These are phyloP conservation scores for Angophora floribunda DNA, from an alignment of 345 rosid species.

Conservation along the genomic window DNA sequence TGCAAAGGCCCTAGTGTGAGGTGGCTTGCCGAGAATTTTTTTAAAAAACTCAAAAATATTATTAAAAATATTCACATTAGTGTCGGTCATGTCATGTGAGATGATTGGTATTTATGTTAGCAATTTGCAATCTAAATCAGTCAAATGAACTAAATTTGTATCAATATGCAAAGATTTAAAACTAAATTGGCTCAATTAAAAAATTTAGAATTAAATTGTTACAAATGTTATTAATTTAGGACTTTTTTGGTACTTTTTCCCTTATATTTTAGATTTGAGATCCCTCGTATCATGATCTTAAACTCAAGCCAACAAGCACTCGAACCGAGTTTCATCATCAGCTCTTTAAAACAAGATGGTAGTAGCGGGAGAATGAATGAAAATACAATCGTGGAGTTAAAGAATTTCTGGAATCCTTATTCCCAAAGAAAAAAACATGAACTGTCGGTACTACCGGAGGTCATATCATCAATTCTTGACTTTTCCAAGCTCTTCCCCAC, in stretches of 20 bases:
- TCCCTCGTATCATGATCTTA: background rate
- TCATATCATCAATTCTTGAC: background rate
- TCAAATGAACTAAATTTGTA: accelerated
- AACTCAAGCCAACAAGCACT: background rate
- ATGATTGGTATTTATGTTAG: no score
- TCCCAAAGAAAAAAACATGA: background rate
- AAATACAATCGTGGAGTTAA: background rate
- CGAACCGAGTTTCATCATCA: background rate
- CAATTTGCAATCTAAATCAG: accelerated
- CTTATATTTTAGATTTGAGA: background rate
- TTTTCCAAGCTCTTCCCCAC: background rate
- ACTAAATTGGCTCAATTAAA: no score
- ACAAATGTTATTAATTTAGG: no score
- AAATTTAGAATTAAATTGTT: no score
- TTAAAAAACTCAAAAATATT: no score
- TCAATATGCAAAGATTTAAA: background rate
- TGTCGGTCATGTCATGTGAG: accelerated
- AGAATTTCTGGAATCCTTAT: background rate
- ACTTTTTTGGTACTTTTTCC: no score
- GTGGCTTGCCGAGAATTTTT: no score
- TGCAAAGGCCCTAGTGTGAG: no score
- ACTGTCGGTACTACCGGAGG: background rate
- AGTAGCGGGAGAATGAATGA: background rate
- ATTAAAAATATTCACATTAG: no score
- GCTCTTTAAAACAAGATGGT: background rate